Evolutionary conservation across 169 alveolate species (phyloP).

Genomic region (Cryptosporidium sp.): DNA sequence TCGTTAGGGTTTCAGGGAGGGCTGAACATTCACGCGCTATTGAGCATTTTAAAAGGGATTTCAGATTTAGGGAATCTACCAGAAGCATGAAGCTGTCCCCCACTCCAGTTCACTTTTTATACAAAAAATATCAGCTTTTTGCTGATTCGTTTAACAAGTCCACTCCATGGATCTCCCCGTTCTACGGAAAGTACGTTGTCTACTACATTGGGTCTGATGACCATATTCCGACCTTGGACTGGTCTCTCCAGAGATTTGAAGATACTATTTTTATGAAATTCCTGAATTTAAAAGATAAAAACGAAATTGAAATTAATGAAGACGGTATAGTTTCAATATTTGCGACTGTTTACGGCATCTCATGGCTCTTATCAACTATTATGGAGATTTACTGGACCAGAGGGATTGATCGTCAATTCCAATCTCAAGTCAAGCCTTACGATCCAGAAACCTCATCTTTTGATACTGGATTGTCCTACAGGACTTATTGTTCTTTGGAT

Average conservation of each 20-base stretch:
- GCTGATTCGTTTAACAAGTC: not conserved
- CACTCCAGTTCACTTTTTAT: conserved; percentile 15
- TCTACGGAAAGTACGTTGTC: conserved; percentile 7
- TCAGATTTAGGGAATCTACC: conserved; percentile 38
- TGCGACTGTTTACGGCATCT: not conserved
- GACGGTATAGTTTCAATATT: not conserved
- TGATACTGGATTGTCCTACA: conserved; percentile 32
- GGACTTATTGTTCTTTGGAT: conserved; percentile 20
- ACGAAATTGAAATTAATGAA: not conserved
- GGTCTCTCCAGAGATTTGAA: not conserved
- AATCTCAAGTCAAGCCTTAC: no score
- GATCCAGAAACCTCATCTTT: not conserved
- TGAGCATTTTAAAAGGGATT: conserved; percentile 1
- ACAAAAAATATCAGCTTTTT: not conserved
- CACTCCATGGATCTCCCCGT: conserved; percentile 38
- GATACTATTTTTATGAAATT: not conserved
- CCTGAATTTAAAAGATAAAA: not conserved
- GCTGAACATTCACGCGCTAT: not conserved
- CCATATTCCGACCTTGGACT: conserved; percentile 47
- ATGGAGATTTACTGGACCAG: conserved; percentile 72
- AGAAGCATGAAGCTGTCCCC: conserved; percentile 36
- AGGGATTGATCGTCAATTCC: not conserved
- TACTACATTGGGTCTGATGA: conserved; percentile 23
- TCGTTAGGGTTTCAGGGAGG: not conserved
- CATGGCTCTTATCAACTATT: conserved; percentile 11